These are phyloP conservation scores for Lithocarpus polystachyus DNA, from an alignment of 306 rosid genomes.

Conservation along the genomic window DNA sequence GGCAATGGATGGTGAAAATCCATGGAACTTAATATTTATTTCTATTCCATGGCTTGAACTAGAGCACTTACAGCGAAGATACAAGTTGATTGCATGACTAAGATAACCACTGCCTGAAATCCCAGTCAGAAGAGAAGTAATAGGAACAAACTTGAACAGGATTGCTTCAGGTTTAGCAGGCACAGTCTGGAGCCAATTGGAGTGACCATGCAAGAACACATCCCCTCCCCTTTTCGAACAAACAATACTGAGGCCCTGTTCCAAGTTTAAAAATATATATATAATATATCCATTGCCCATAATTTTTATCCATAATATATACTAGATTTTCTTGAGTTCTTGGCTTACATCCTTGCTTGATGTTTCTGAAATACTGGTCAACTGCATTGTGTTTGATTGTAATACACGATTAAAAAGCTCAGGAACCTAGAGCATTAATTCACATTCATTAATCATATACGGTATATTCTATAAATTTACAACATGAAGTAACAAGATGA, in stretches of 20 bases:
- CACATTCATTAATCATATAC: constrained; percentile 7
- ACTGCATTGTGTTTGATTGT: constrained; percentile 79
- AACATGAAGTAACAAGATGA: constrained; percentile 2
- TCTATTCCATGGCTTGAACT: background rate
- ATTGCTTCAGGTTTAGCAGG: constrained; percentile 77
- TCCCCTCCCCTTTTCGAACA: constrained; percentile 91
- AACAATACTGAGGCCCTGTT: constrained; percentile 72
- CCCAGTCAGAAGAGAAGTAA: constrained; percentile 87
- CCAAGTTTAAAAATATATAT: constrained; percentile 13
- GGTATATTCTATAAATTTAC: background rate
- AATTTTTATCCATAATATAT: constrained; percentile 5
- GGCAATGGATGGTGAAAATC: constrained; percentile 18
- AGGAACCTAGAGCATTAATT: constrained; percentile 58
- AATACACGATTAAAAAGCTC: constrained; percentile 81
- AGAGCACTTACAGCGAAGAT: constrained; percentile 76
- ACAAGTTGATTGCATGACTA: constrained; percentile 94
- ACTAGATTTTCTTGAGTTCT: constrained; percentile 12
- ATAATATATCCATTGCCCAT: constrained; percentile 13
- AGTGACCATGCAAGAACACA: constrained; percentile 59
- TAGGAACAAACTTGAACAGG: constrained; percentile 78
- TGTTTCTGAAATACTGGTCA: constrained; percentile 76
- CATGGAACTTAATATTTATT: background rate
- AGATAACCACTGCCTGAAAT: constrained; percentile 98
- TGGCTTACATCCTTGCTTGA: constrained; percentile 95
- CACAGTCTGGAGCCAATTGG: constrained; percentile 91